Base-by-base conservation (phyloP, 2,329 filamentous ascomycete genomes). In the Aureobasidium sp. region DNA sequence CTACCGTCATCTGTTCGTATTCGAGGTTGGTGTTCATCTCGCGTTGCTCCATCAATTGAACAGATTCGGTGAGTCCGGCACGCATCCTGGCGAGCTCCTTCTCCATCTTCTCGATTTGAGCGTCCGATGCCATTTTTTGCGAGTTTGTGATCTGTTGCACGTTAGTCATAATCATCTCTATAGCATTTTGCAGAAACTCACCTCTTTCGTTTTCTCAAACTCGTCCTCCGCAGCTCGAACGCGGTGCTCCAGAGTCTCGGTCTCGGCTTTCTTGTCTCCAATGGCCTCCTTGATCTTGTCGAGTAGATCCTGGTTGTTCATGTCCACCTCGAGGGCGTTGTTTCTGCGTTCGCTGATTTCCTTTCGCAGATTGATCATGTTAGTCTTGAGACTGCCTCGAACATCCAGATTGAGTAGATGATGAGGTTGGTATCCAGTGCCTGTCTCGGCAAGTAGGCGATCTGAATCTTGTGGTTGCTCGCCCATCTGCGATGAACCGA, bases 91-190 rank as follows among this genome's bases (percentile, higher is more conserved):
- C 89, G n/a, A 99, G 79, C 73, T 99, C 92, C 75, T 96, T 97
- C 77, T 99, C 94, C 88, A 97, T 95, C 79, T 94, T 94, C 76
- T 99, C 94, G 69, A 99, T 96, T 74, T 97, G 93, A 10, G 92
- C 86, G 72, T 97, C 94, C 2, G 87, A 90, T 8, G 87, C 88
- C 72, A 93, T 84, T 77, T 95, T 95, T 73, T 96, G 91, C n/a
- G 91, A 90, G 49, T 84, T 89, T 9, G 89, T 93, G 63, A 85
- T 84, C 65, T 77, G 60, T 83, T 77, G 32, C 5, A 11, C 27
- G 32, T 58, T 30, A 58, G 54, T 29, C 3, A 11, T n/a, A n/a
- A n/a, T n/a, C n/a, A n/a, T n/a, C n/a, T n/a, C n/a, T n/a, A n/a
- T n/a, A n/a, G n/a, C n/a, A n/a, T n/a, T n/a, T n/a, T n/a, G n/a